Evolutionary conservation across 768 basidiomycete genomes (phyloP).

Genomic region (Thelephora aurantiotincta): DNA sequence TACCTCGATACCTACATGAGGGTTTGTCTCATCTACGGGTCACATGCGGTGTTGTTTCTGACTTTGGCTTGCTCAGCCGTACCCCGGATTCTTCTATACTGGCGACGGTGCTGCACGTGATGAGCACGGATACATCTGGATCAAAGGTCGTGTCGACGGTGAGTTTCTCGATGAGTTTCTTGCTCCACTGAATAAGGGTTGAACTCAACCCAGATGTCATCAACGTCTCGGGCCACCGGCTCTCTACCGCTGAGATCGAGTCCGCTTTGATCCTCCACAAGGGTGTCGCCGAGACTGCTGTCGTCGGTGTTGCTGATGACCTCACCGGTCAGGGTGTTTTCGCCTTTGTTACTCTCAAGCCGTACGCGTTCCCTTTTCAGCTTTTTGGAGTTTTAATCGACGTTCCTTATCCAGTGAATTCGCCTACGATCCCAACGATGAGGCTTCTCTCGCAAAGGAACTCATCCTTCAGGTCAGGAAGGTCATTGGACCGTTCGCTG

Average conservation of each 20-base stretch:
- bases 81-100: conserved; percentile 91
- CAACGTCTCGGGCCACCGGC: conserved; percentile 94
- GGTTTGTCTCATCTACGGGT: conserved; percentile 12
- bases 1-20: conserved; percentile 69
- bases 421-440: conserved; percentile 54
- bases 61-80: conserved; percentile 29
- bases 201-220: conserved; percentile 62
- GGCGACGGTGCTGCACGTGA: conserved; percentile 95
- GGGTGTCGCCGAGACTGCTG: conserved; percentile 94
- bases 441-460: conserved; percentile 67
- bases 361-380: conserved; percentile 34
- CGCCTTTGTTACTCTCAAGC: conserved; percentile 90
- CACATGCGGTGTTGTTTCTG: background rate
- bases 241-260: conserved; percentile 97
- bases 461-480: conserved; percentile 92
- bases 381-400: background rate
- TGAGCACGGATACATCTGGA: conserved; percentile 96
- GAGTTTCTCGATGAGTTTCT: conserved; percentile 15
- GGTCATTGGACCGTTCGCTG: conserved; percentile 94
- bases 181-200: background rate
- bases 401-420: conserved; percentile 45
- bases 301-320: conserved; percentile 78
- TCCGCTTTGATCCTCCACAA: conserved; percentile 89
- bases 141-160: conserved; percentile 94
- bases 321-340: conserved; percentile 89